Base-by-base conservation (phyloP, 495 filamentous ascomycete genomes). In the Annulohypoxylon maeteangense region DNA sequence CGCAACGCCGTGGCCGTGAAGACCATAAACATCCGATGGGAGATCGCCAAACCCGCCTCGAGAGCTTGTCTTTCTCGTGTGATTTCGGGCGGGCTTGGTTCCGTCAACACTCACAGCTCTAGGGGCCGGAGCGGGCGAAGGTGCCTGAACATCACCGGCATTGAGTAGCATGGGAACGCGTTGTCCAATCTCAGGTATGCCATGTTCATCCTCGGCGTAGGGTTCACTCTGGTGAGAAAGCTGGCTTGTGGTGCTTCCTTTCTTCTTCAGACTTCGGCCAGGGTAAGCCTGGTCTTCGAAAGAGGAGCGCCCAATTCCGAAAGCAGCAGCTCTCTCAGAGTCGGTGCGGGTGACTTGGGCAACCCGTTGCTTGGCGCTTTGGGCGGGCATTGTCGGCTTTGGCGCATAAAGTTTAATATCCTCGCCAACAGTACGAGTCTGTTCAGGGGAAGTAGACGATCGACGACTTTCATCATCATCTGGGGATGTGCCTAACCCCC, bases 91-190 rank as follows among this genome's bases (percentile, higher is more conserved):
- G 70, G 86, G 85, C 72, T 87, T 90, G 66, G 82, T 79, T 20
- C 89, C 89, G 29, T 84, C 80, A 18, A 86, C 78, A 34, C 83
- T 83, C 16, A 80, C 79, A 38, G 87, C 79, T 3, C 86, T 81
- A 32, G 83, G 92, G 14, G 90, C 88, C 27, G 82, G 92, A 12
- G 91, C 88, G 3, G 94, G 93, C 0, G 96, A 94, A 0, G 95
- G 95, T 11, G 95, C 95, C 81, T 99, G 95, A 8, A 99, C 96
- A 79, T 98, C 95, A 45, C 95, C 95, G 40, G 94, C 94, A 81
- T 96, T 89, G 36, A 90, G 90, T 75, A 95, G 91, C 93, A 99
- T 97, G 34, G 95, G 96, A 20, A 98, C 94, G 72, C 93, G 87
- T 75, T 89, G 85, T 38, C 94, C 94, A 67, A 97, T 95, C 75